phyloP scores from a whole-genome alignment of 805 yeast genomes.

The Deakozyma indianensis region DNA sequence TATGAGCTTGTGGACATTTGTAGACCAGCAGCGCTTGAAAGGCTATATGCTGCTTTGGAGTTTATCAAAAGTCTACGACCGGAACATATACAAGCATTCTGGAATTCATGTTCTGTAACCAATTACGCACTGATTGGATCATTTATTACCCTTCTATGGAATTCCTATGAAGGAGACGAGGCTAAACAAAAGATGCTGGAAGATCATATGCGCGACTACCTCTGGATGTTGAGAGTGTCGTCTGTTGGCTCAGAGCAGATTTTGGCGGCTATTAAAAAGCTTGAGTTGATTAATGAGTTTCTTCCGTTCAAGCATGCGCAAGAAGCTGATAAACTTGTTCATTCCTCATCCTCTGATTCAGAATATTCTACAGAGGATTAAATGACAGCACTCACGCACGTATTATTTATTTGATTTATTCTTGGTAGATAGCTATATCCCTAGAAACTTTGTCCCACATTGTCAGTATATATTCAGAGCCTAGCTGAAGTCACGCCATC shows the following conservation, averaged over 20 bases:
- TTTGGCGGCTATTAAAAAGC: background rate
- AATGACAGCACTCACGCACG: too few species aligned
- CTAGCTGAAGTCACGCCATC: too few species aligned
- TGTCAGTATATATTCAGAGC: too few species aligned
- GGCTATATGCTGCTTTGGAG: slow-evolving; percentile 61
- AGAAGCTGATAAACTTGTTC: background rate
- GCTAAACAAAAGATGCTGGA: background rate
- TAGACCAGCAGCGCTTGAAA: slow-evolving; percentile 62
- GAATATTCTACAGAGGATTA: background rate
- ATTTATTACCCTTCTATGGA: slow-evolving; percentile 50
- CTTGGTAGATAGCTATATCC: background rate
- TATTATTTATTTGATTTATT: too few species aligned
- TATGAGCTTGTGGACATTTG: slow-evolving; percentile 54
- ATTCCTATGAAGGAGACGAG: background rate
- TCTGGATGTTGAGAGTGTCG: background rate
- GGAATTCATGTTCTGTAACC: slow-evolving; percentile 63
- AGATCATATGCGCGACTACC: background rate
- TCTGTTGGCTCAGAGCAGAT: slow-evolving; percentile 1
- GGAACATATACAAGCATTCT: slow-evolving; percentile 64
- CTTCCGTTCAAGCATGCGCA: background rate
- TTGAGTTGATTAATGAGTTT: background rate
- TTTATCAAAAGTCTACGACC: slow-evolving; percentile 60
- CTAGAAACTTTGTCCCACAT: background rate
- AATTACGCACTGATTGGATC: slow-evolving; percentile 63
- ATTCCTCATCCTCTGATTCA: background rate